A percentile compares a stretch with the other conserved stretches of the same genome.
Conservation (phyloP, 208 protist genomes). For the Naegleria lovaniensis region DNA sequence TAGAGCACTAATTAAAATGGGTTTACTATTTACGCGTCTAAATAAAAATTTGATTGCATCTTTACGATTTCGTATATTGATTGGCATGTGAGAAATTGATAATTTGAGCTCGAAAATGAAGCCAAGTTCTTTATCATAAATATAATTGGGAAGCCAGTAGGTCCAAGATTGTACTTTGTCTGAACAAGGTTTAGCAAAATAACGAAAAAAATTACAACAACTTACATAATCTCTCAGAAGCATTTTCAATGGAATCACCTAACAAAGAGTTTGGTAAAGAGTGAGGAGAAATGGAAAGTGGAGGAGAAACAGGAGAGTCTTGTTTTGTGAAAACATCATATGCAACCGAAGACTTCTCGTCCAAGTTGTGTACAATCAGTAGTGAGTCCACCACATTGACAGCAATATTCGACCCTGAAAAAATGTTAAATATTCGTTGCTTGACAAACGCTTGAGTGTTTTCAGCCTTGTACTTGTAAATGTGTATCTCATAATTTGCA, state of each 20-base stretch:
- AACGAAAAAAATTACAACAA: neutral
- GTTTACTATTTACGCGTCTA: neutral
- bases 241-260: neutral
- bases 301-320: neutral
- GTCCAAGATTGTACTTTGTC: neutral
- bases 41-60: slow-evolving; percentile 17
- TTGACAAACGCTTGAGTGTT: slow-evolving; percentile 6
- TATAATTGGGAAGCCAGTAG: neutral
- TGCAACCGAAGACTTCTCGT: neutral
- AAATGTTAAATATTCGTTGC: neutral
- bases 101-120: neutral
- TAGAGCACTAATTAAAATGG: neutral
- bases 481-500: neutral
- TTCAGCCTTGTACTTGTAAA: neutral
- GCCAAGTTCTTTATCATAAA: neutral
- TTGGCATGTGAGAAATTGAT: neutral
- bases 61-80: neutral
- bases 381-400: neutral
- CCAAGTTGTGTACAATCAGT: neutral
- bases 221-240: neutral
- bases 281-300: neutral
- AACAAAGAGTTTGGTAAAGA: no score
- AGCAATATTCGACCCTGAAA: neutral
- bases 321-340: slow-evolving; percentile 27
- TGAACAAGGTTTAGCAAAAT: neutral